These are phyloP conservation scores for Datisca glomerata DNA, from an alignment of 306 rosid genomes.

Conservation along the genomic window DNA sequence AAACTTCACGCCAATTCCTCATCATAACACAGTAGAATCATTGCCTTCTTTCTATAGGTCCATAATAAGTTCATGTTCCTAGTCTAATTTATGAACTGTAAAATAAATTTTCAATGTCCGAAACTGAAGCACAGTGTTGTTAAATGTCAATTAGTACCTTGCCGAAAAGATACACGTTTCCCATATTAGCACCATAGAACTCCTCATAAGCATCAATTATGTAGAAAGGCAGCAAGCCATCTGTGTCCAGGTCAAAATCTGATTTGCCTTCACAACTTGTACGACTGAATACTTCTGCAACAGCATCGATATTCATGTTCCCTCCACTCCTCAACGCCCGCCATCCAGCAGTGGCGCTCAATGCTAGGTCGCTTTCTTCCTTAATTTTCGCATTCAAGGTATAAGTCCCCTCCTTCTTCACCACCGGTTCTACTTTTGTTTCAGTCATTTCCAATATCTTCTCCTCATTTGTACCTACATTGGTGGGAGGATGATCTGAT, in stretches of 20 bases:
- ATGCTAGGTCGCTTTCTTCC: conserved; percentile 35
- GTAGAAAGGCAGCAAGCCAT: conserved; percentile 66
- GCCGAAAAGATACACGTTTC: conserved; percentile 78
- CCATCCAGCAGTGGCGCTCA: conserved; percentile 73
- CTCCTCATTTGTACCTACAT: conserved; percentile 24
- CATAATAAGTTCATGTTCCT: too few relatives aligned
- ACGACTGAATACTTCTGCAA: conserved; percentile 21
- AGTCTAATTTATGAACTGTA: too few relatives aligned
- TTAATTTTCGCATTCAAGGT: conserved; percentile 67
- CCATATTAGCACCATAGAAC: conserved; percentile 65
- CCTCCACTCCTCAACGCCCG: conserved; percentile 45
- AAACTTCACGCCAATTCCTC: background rate
- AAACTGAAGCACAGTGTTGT: background rate
- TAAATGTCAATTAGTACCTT: conserved; percentile 36
- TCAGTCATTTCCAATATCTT: conserved; percentile 20
- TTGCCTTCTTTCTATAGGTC: too few relatives aligned
- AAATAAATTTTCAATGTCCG: too few relatives aligned
- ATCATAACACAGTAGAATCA: too few relatives aligned
- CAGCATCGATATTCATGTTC: conserved; percentile 5
- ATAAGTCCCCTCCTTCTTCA: conserved; percentile 32
- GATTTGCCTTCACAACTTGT: conserved; percentile 21
- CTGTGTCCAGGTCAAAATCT: conserved; percentile 42
- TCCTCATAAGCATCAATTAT: conserved; percentile 80
- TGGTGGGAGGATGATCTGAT: conserved; percentile 9
- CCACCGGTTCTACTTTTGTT: conserved; percentile 19